phyloP scores from a whole-genome alignment of 2,329 filamentous ascomycete genomes.

The Fusarium xyrophilum region DNA sequence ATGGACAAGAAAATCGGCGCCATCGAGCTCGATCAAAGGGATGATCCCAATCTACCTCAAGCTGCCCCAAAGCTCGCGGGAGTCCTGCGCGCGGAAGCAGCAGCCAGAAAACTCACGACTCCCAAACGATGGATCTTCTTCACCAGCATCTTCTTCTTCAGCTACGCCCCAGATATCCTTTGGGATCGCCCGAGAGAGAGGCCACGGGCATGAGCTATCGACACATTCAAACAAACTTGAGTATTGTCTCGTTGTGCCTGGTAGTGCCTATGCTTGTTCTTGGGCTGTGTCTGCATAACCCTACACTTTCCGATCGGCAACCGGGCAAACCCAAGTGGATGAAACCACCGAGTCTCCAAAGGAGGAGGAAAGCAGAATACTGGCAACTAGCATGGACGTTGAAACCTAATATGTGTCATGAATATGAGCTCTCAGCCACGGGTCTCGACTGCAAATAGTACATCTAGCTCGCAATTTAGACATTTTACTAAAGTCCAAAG shows the following conservation, averaged over 20 bases:
- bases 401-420: background rate
- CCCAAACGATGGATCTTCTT: background rate
- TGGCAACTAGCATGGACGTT: no score
- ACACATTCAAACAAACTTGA: background rate
- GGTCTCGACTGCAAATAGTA: background rate
- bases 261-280: background rate
- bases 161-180: background rate
- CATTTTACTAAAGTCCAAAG: background rate
- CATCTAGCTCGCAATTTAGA: background rate
- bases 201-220: background rate
- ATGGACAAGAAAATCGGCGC: background rate
- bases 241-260: background rate
- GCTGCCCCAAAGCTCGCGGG: background rate
- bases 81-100: background rate
- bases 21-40: background rate
- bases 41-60: background rate
- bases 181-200: background rate
- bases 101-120: background rate
- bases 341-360: background rate
- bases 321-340: background rate
- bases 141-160: background rate
- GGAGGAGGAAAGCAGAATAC: background rate
- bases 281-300: background rate
- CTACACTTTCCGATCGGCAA: background rate
- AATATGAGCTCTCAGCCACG: background rate